These are phyloP conservation scores for Cutaneotrichosporon mucoides DNA, from an alignment of 1,284 basidiomycete species.

Conservation along the genomic window DNA sequence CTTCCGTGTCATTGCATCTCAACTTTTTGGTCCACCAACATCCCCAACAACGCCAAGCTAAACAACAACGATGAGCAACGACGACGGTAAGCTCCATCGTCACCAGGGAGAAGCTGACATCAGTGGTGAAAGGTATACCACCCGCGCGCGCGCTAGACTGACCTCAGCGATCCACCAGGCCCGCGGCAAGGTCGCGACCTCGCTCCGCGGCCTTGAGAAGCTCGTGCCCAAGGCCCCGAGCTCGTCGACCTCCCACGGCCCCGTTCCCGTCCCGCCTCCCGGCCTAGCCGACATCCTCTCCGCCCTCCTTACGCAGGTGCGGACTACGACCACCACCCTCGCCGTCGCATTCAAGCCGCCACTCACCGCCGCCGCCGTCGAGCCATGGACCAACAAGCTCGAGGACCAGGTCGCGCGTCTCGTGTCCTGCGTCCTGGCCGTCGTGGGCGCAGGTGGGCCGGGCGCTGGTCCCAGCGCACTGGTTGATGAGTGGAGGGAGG, in stretches of 20 bases:
- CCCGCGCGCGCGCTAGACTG: neutral
- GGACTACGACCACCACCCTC: slow-evolving; percentile 31
- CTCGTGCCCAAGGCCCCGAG: neutral
- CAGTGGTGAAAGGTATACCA: neutral
- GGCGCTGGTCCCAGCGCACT: slow-evolving; percentile 8
- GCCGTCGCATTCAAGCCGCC: slow-evolving; percentile 44
- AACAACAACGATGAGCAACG: slow-evolving; percentile 1
- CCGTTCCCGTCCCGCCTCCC: slow-evolving; percentile 18
- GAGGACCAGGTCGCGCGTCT: slow-evolving; percentile 30
- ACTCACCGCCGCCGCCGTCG: slow-evolving; percentile 26
- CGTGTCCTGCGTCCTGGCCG: slow-evolving; percentile 28
- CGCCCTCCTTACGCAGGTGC: slow-evolving; percentile 24
- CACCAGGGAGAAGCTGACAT: neutral
- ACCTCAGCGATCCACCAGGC: neutral
- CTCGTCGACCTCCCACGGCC: neutral
- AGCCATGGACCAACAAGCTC: slow-evolving; percentile 31
- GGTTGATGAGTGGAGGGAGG: slow-evolving; percentile 35
- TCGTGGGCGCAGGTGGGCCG: slow-evolving; percentile 12
- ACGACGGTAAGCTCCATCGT: neutral
- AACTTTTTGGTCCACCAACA: neutral
- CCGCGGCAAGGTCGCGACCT: neutral
- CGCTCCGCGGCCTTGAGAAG: slow-evolving; percentile 1
- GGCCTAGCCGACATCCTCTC: slow-evolving; percentile 26
- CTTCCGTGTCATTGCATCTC: neutral
- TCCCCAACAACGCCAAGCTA: neutral